Percentiles rank a stretch among this genome's conserved stretches.
These are phyloP conservation scores for Chaetoscypha palmicola DNA, from an alignment of 2,329 filamentous ascomycete species.

Conservation along the genomic window DNA sequence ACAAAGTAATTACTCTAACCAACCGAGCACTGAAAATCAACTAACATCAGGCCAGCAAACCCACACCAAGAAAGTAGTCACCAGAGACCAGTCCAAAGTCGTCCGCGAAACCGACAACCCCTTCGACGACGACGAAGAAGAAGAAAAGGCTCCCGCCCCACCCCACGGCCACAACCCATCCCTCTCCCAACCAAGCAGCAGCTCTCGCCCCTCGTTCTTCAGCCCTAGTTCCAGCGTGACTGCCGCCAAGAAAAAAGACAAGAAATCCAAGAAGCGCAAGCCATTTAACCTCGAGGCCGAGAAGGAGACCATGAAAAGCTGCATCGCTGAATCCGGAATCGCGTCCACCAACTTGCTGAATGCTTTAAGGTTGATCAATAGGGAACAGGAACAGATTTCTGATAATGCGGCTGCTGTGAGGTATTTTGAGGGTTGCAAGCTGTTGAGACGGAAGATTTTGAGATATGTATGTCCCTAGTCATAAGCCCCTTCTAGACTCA, in stretches of 20 bases:
- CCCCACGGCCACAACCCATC: conserved; percentile 18
- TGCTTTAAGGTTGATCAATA: conserved; percentile 80
- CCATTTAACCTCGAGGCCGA: conserved; percentile 82
- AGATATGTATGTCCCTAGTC: conserved; percentile 75
- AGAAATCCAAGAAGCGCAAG: conserved; percentile 50
- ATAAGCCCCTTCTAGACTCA: too few relatives aligned
- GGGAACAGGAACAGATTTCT: conserved; percentile 80
- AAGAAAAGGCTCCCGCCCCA: conserved; percentile 31
- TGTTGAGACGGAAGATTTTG: conserved; percentile 73
- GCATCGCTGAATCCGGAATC: conserved; percentile 84
- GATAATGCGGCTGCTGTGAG: conserved; percentile 69
- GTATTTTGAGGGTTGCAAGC: conserved; percentile 81
- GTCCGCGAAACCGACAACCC: conserved; percentile 74
- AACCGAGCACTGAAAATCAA: conserved; percentile 38
- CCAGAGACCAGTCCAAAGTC: conserved; percentile 74
- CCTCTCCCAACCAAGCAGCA: conserved; percentile 16
- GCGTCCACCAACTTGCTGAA: conserved; percentile 89
- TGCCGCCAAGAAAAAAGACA: conserved; percentile 32
- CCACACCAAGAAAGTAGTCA: conserved; percentile 42
- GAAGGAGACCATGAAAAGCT: conserved; percentile 76
- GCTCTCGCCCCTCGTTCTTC: conserved; percentile 14
- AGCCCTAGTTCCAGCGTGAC: conserved; percentile 5
- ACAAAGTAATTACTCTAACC: conserved; percentile 43
- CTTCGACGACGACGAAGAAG: conserved; percentile 59
- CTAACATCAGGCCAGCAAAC: conserved; percentile 57